Conservation (phyloP, 78 protist species). For the Bodo saltans region DNA sequence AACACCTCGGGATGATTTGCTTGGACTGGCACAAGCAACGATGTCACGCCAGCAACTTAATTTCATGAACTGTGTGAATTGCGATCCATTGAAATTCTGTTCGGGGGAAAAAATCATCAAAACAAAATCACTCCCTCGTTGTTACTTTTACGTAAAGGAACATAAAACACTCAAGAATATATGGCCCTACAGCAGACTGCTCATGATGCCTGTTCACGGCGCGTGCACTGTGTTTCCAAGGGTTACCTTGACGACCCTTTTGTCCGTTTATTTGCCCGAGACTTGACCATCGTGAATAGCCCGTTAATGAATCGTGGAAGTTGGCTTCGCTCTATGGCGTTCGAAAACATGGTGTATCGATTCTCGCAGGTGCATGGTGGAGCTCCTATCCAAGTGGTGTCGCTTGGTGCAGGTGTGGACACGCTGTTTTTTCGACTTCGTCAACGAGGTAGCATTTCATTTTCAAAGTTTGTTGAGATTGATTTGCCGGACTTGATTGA, state of each 20-base stretch:
- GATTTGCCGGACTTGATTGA: constrained; percentile 11
- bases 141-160: too few species aligned
- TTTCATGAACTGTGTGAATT: too few species aligned
- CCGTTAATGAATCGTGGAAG: constrained; percentile 17
- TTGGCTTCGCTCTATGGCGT: not conserved
- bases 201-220: not conserved
- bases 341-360: not conserved
- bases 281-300: not conserved
- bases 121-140: too few species aligned
- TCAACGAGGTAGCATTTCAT: too few species aligned
- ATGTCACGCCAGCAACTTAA: too few species aligned
- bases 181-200: not conserved
- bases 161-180: too few species aligned
- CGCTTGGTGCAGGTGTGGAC: not conserved
- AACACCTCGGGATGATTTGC: too few species aligned
- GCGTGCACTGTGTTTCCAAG: not conserved
- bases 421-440: not conserved
- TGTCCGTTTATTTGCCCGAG: not conserved
- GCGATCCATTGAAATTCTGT: too few species aligned
- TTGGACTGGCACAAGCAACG: too few species aligned
- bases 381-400: not conserved
- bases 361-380: not conserved
- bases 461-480: too few species aligned
- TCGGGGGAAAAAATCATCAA: too few species aligned
- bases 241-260: constrained; percentile 10